A percentile compares a stretch with the other conserved stretches of the same genome.
Conservation (phyloP, 768 basidiomycete species). For the Termitomyces sp. region DNA sequence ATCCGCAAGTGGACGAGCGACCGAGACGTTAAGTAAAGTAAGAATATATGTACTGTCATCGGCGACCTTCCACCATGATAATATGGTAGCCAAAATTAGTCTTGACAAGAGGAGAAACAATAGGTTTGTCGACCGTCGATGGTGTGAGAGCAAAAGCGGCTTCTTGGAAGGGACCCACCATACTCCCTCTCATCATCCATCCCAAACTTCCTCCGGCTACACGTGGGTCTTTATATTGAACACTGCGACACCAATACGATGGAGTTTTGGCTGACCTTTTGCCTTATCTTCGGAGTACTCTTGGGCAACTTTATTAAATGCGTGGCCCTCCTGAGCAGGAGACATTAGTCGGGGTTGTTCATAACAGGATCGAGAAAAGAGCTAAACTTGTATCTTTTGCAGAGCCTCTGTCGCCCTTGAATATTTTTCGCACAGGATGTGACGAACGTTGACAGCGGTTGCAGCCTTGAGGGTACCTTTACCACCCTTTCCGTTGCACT, state of each 20-base stretch:
- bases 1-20: not conserved
- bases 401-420: constrained; percentile 75
- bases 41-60: constrained; percentile 25
- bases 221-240: not conserved
- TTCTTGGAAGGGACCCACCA: constrained; percentile 88
- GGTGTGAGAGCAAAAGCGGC: constrained; percentile 80
- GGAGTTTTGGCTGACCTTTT: constrained; percentile 45
- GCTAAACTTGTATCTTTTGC: constrained; percentile 68
- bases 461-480: constrained; percentile 70
- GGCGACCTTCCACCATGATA: constrained; percentile 86
- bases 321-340: constrained; percentile 52
- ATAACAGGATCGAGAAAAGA: not conserved
- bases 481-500: constrained; percentile 19
- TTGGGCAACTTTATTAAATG: constrained; percentile 86
- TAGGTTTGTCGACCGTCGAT: constrained; percentile 76
- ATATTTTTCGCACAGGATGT: constrained; percentile 86
- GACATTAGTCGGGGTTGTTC: not conserved
- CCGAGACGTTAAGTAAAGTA: not conserved
- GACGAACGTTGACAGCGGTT: constrained; percentile 78
- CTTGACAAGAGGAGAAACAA: constrained; percentile 68
- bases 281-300: constrained; percentile 92
- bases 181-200: constrained; percentile 83
- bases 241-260: not conserved
- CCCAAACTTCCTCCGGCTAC: constrained; percentile 81
- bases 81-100: constrained; percentile 85